Base-by-base conservation (phyloP, 805 yeast genomes). In the Wickerhamomyces sydowiorum region DNA sequence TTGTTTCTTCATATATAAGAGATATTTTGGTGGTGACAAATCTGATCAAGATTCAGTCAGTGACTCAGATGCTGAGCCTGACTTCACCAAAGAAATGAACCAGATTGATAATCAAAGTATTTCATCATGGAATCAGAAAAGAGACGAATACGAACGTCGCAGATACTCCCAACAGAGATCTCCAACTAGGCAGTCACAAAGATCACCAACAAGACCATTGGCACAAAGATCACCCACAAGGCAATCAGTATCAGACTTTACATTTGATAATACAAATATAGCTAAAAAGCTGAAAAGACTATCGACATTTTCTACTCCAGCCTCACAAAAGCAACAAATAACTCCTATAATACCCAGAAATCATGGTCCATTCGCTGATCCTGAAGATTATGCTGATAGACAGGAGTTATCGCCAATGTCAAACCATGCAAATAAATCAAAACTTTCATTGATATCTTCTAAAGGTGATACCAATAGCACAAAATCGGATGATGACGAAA, bases 361-460 rank as follows among this genome's bases (percentile, higher is more conserved):
- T 7, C 27, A 30, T 12, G 48, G 45, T 1, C 47, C 56, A 9
- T 53, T 55, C 40, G 59, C 56, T 3, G 38, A 50, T 18, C 56
- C 56, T 5, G 59, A 55, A 15, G 59, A 55, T 33, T 50, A 50
- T 17, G 49, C 40, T 22, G 59, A 56, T 34, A 39, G 28, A 19
- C 50, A 46, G 5, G 56, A 51, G 14, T 21, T 46, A 5, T 45
- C 51, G 15, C 49, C 49, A 20, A 35, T 45, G 23, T 34, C 49
- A 15, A 42, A 24, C 8, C 8, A 36, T 20, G 25, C 41, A 3
- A 47, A 48, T 35, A 46, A 45, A 17, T 48, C 51, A 5, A 40
- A 47, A 30, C n/a, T 35, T 15, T 50, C 46, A 32, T 37, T 38
- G 7, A 36, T 23, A 31, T 43, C 39, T 12, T 39, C 48, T 2